phyloP scores from a whole-genome alignment of 2,329 filamentous ascomycete species.

The Ophiosphaerella herpotricha region DNA sequence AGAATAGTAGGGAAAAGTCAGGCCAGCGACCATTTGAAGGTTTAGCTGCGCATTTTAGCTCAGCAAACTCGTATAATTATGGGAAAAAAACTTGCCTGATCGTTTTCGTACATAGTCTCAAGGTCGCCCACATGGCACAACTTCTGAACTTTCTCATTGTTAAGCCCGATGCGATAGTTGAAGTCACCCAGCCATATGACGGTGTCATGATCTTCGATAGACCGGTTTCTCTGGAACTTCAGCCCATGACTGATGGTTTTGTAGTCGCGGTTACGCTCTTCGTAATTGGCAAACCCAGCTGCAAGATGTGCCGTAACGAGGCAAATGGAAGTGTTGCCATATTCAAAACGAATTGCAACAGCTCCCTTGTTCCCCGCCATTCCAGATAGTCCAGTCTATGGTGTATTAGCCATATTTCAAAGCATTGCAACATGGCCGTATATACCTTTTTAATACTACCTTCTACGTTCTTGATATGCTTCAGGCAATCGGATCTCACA shows the following conservation, averaged over 20 bases:
- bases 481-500: conserved; percentile 76
- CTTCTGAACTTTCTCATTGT: conserved; percentile 75
- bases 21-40: conserved; percentile 91
- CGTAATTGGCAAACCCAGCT: conserved; percentile 94
- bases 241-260: conserved; percentile 84
- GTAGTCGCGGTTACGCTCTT: conserved; percentile 93
- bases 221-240: conserved; percentile 85
- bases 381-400: conserved; percentile 82
- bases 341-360: conserved; percentile 94
- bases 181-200: conserved; percentile 95
- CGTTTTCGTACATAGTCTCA: conserved; percentile 83
- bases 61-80: neutral
- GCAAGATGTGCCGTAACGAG: conserved; percentile 97
- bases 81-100: conserved; percentile 66
- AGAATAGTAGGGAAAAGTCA: conserved; percentile 88
- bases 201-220: conserved; percentile 88
- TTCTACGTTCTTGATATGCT: conserved; percentile 93
- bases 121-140: conserved; percentile 75
- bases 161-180: conserved; percentile 93
- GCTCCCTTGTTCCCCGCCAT: conserved; percentile 99
- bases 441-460: conserved; percentile 85
- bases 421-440: neutral
- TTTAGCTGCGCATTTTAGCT: conserved; percentile 67
- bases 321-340: conserved; percentile 88
- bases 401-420: conserved; percentile 17